Percentiles rank a stretch among this genome's conserved stretches.
Conservation (phyloP, 2,329 filamentous ascomycete species). For the Fusarium subtropicale region DNA sequence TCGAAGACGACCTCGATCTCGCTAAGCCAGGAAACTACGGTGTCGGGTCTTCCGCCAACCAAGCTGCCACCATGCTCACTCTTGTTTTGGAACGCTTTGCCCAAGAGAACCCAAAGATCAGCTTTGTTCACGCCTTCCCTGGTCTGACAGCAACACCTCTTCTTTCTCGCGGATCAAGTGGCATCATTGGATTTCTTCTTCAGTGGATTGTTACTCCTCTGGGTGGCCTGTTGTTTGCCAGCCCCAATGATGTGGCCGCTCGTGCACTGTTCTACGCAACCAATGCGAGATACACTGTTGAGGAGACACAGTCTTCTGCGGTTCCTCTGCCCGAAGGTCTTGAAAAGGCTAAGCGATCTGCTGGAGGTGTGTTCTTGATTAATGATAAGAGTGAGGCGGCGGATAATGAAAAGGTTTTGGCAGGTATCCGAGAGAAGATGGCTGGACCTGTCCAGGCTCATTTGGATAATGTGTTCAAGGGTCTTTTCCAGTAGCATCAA, state of each 20-base stretch:
- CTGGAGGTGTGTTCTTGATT: slow-evolving; percentile 27
- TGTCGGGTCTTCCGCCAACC: slow-evolving; percentile 55
- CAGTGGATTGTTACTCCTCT: slow-evolving; percentile 34
- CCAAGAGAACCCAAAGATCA: slow-evolving; percentile 54
- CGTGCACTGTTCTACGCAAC: slow-evolving; percentile 41
- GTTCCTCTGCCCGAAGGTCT: slow-evolving; percentile 1
- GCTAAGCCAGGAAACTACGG: slow-evolving; percentile 51
- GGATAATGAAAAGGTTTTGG: slow-evolving; percentile 34
- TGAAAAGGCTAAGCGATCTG: neutral
- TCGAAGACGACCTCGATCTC: slow-evolving; percentile 59
- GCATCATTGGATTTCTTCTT: slow-evolving; percentile 21
- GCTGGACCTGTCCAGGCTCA: slow-evolving; percentile 2
- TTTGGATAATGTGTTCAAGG: slow-evolving; percentile 5
- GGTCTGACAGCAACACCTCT: slow-evolving; percentile 45
- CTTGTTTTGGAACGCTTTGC: slow-evolving; percentile 62
- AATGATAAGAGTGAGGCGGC: slow-evolving; percentile 30
- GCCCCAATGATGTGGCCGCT: slow-evolving; percentile 38
- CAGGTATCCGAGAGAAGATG: slow-evolving; percentile 4
- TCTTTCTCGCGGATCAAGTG: slow-evolving; percentile 40
- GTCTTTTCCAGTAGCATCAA: neutral
- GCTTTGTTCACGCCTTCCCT: slow-evolving; percentile 53
- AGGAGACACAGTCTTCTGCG: neutral
- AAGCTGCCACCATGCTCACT: slow-evolving; percentile 62
- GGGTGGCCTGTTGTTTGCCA: slow-evolving; percentile 20
- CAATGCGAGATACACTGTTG: slow-evolving; percentile 38